Conservation (phyloP, 2,329 filamentous ascomycete genomes). For the Hirsutella minnesotensis region DNA sequence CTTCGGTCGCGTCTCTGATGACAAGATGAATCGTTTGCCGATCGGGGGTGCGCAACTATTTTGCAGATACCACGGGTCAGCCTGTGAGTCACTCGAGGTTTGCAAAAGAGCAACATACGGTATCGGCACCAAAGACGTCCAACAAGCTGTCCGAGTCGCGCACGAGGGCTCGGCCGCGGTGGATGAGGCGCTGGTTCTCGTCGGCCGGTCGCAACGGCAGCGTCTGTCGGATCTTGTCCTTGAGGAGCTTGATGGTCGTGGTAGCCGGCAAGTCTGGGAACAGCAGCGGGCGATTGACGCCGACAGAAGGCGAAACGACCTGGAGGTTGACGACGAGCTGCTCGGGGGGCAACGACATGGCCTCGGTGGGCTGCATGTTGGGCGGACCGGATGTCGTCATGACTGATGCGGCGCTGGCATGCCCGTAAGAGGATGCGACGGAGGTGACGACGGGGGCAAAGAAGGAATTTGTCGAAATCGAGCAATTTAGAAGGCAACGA, state of each 20-base stretch:
- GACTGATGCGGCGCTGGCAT: slow-evolving; percentile 14
- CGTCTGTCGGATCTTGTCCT: slow-evolving; percentile 42
- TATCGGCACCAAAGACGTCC: slow-evolving; percentile 43
- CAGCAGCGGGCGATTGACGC: slow-evolving; percentile 36
- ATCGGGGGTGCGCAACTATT: slow-evolving; percentile 30
- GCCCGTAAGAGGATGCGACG: slow-evolving; percentile 6
- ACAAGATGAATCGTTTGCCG: slow-evolving; percentile 43
- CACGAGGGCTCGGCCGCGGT: slow-evolving; percentile 43
- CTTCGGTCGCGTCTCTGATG: slow-evolving; percentile 27
- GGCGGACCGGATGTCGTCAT: slow-evolving; percentile 27
- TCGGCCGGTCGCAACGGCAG: slow-evolving; percentile 38
- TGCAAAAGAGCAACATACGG: slow-evolving; percentile 25
- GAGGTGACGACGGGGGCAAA: background rate
- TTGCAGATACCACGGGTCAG: slow-evolving; percentile 5
- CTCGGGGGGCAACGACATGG: slow-evolving; percentile 13
- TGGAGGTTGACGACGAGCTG: slow-evolving; percentile 40
- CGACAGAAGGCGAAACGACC: slow-evolving; percentile 46
- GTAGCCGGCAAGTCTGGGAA: slow-evolving; percentile 35
- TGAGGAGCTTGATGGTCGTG: slow-evolving; percentile 45
- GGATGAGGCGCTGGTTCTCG: slow-evolving; percentile 47
- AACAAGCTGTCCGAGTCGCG: slow-evolving; percentile 43
- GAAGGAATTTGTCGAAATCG: background rate
- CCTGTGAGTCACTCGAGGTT: background rate
- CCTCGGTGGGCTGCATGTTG: slow-evolving; percentile 13
- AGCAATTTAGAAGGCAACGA: background rate